Conservation (phyloP, 805 yeast genomes). For the Zygosaccharomyces pseudorouxii region DNA sequence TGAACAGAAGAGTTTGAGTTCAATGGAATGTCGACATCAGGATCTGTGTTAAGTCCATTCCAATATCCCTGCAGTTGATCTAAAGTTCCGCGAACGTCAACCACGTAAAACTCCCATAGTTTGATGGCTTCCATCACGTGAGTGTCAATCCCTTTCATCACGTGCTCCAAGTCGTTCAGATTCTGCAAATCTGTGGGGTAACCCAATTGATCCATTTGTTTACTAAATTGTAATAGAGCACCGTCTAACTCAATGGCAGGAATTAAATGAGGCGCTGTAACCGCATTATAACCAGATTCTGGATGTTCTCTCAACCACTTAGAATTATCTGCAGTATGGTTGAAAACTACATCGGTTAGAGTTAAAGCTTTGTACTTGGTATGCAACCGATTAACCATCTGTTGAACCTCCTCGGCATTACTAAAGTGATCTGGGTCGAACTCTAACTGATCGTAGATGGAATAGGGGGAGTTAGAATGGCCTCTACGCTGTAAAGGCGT, state of each 20-base stretch:
- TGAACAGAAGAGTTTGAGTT: not conserved
- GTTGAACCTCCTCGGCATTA: slow-evolving; percentile 48
- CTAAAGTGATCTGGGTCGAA: slow-evolving; percentile 68
- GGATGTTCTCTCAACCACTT: slow-evolving; percentile 82
- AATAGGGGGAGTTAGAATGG: slow-evolving; percentile 86
- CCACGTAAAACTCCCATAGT: slow-evolving; percentile 85
- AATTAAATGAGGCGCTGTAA: slow-evolving; percentile 83
- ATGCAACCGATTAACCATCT: slow-evolving; percentile 48
- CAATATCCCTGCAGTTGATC: slow-evolving; percentile 39
- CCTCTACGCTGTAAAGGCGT: slow-evolving; percentile 92
- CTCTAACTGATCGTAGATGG: slow-evolving; percentile 76
- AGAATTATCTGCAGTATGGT: slow-evolving; percentile 92
- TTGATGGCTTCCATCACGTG: slow-evolving; percentile 64
- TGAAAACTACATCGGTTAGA: slow-evolving; percentile 88
- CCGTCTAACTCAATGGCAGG: slow-evolving; percentile 83
- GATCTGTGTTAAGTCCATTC: slow-evolving; percentile 14
- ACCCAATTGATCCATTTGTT: slow-evolving; percentile 49
- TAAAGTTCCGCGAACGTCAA: slow-evolving; percentile 48
- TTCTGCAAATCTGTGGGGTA: slow-evolving; percentile 53
- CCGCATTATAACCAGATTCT: slow-evolving; percentile 79
- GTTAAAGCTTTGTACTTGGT: slow-evolving; percentile 59
- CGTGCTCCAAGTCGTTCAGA: slow-evolving; percentile 49
- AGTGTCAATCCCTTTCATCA: slow-evolving; percentile 63
- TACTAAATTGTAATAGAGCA: slow-evolving; percentile 61
- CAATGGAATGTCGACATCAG: not conserved